Conservation (phyloP, 495 filamentous ascomycete species). For the Friedmanniomyces simplex region DNA sequence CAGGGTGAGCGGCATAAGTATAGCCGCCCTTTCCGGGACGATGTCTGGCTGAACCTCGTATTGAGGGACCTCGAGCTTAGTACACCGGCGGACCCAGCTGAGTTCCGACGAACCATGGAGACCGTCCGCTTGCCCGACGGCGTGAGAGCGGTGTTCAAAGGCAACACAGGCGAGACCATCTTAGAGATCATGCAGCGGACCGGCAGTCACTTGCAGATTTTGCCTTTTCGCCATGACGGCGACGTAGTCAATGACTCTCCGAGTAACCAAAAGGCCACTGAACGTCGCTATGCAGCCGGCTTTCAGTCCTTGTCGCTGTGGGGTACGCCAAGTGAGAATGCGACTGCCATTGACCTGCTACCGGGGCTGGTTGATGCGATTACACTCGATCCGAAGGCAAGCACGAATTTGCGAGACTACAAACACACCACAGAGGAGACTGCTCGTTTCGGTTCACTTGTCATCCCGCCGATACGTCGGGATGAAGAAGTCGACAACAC, state of each 20-base stretch:
- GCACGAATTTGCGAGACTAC: neutral
- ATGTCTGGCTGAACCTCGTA: neutral
- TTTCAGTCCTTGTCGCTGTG: neutral
- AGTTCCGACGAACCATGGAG: neutral
- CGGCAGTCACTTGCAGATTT: slow-evolving; percentile 4
- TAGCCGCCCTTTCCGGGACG: neutral
- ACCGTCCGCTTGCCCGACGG: slow-evolving; percentile 5
- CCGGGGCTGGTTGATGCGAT: neutral
- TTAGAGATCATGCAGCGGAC: slow-evolving; percentile 13
- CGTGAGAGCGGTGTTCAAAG: slow-evolving; percentile 4
- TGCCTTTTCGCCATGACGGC: neutral
- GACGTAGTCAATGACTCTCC: neutral
- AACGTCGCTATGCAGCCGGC: neutral
- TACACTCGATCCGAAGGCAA: neutral
- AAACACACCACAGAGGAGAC: neutral
- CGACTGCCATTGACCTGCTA: slow-evolving; percentile 1
- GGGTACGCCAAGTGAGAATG: slow-evolving; percentile 6
- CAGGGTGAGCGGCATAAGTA: neutral
- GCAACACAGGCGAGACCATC: neutral
- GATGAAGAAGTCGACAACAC: neutral
- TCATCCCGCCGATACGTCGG: neutral
- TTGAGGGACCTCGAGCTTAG: neutral
- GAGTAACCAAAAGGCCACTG: neutral
- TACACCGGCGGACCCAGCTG: neutral
- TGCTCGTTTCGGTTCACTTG: neutral